Evolutionary conservation across 2,329 filamentous ascomycete genomes (phyloP).

Genomic region (Ophiostoma sp.): DNA sequence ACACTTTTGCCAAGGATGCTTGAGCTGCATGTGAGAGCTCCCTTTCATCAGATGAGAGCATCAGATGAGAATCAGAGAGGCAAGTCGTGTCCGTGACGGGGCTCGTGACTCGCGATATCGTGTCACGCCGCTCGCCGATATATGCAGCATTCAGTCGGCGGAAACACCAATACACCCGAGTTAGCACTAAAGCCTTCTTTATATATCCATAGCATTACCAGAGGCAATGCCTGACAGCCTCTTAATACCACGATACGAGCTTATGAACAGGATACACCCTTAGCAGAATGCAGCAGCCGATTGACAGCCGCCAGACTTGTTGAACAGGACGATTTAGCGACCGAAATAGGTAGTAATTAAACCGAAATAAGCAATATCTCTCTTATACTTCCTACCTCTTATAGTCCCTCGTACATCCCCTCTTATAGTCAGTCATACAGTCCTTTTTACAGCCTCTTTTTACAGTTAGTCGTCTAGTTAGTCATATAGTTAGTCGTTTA

Average conservation of each 20-base stretch:
- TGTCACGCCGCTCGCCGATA: background rate
- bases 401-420: too few relatives aligned
- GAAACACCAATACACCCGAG: background rate
- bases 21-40: conserved; percentile 4
- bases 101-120: background rate
- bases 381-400: too few relatives aligned
- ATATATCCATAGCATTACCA: background rate
- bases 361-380: too few relatives aligned
- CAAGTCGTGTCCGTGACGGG: background rate
- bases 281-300: background rate
- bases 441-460: too few relatives aligned
- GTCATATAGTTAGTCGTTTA: too few relatives aligned
- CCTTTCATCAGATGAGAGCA: too few relatives aligned
- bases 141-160: background rate
- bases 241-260: background rate
- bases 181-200: background rate
- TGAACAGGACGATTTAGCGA: too few relatives aligned
- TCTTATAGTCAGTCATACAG: too few relatives aligned
- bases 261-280: conserved; percentile 6
- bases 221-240: background rate
- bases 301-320: background rate
- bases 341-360: too few relatives aligned
- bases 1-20: conserved; percentile 58
- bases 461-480: too few relatives aligned
- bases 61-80: background rate